Evolutionary conservation across 345 rosid genomes (phyloP).

Genomic region (Eucalyptus pauciflora): DNA sequence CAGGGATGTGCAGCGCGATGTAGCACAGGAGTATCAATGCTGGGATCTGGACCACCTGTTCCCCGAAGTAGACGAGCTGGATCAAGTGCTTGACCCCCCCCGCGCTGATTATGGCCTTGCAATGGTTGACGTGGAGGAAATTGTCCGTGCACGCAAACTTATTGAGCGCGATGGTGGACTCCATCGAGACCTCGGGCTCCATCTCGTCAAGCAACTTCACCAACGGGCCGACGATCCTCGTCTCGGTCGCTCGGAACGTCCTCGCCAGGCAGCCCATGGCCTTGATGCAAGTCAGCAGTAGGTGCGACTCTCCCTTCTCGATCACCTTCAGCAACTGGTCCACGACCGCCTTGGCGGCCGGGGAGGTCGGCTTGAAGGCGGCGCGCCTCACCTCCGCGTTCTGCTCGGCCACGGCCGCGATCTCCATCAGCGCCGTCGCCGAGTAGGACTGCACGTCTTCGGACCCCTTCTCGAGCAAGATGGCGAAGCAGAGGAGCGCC

Average conservation of each 20-base stretch:
- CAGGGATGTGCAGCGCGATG: slow-evolving; percentile 36
- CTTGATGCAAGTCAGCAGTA: slow-evolving; percentile 40
- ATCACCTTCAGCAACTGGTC: slow-evolving; percentile 44
- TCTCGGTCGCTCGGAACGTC: slow-evolving; percentile 68
- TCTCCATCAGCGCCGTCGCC: slow-evolving; percentile 69
- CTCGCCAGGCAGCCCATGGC: slow-evolving; percentile 70
- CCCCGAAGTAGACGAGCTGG: slow-evolving; percentile 52
- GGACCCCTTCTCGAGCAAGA: slow-evolving; percentile 49
- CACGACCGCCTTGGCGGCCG: slow-evolving; percentile 61
- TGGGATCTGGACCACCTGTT: slow-evolving; percentile 52
- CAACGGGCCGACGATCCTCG: slow-evolving; percentile 44
- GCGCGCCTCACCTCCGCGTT: slow-evolving; percentile 49
- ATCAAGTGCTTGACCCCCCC: slow-evolving; percentile 61
- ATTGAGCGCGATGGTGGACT: slow-evolving; percentile 44
- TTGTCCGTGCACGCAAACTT: slow-evolving; percentile 54
- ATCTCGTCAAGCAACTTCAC: slow-evolving; percentile 63
- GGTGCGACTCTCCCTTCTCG: slow-evolving; percentile 37
- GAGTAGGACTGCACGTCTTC: slow-evolving; percentile 56
- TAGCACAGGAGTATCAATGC: slow-evolving; percentile 42
- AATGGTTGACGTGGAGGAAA: slow-evolving; percentile 42
- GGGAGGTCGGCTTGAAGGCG: slow-evolving; percentile 66
- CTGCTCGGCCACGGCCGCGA: slow-evolving; percentile 51
- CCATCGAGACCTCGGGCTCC: slow-evolving; percentile 44
- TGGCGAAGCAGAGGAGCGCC: slow-evolving; percentile 58
- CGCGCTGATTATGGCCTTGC: slow-evolving; percentile 39